Evolutionary conservation across 495 filamentous ascomycete genomes (phyloP), one percentile per base, ranked within the genome.

Genomic region (Xeromyces bisporus): DNA sequence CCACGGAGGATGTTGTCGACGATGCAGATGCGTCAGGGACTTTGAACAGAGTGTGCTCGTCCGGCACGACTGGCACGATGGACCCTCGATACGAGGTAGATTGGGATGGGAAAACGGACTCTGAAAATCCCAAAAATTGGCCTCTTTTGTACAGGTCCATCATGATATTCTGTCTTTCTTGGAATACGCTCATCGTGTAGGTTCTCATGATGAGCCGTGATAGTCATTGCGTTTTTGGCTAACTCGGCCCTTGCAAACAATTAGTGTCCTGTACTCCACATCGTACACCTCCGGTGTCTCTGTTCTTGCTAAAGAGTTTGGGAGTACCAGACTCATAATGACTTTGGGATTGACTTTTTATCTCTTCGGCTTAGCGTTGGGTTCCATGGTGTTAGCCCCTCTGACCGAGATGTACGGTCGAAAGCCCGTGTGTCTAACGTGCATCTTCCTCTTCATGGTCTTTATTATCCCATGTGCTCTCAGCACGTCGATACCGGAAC

Each of bases 271-370:
- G n/a, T 89, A 87, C 50, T 80, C 73, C 9, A 92, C 85, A 2
- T 78, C 73, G 34, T 92, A 86, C 51, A 80, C 80, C 10, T 69
- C 75, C 0, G 73, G 70, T 18, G 66, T 72, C 14, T 58, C 70
- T 0, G 70, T 75, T 1, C 64, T 92, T 47, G 70, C 73, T 53
- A 47, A 62, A 11, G 69, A 80, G 31, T 91, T 82, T 44, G 44
- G 60, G 29, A 58, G 73, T 18, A 66, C 55, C 8, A 52, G 66
- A 23, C 65, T 71, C 0, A 40, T 78, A 15, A 69, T 71, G 9
- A 80, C 80, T 1, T 56, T 92, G 5, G 83, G 83, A 1, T 55
- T 92, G 21, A 89, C 83, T 2, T 79, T 74, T 6, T 92, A 89
- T 39, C 45, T 61, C 1, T 30, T 61, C 7, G 58, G 83, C 2